These are phyloP conservation scores for Bassia scoparia DNA, from an alignment of 148 eudicot species.

Conservation along the genomic window DNA sequence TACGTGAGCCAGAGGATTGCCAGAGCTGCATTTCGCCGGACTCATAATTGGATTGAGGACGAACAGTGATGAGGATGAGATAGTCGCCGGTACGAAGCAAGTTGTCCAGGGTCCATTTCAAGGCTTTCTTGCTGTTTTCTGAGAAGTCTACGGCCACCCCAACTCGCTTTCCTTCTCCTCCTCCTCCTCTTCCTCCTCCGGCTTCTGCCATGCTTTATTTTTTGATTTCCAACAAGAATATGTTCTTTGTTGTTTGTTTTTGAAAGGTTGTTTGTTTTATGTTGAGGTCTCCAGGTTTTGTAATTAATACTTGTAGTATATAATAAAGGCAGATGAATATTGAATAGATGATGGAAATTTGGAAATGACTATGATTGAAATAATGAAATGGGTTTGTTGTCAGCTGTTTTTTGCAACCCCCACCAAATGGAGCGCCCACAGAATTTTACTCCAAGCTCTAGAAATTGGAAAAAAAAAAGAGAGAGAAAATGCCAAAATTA, in stretches of 20 bases:
- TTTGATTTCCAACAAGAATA: too few relatives aligned
- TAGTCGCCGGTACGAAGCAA: conserved; percentile 56
- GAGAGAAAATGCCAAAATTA: too few relatives aligned
- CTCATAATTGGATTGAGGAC: conserved; percentile 37
- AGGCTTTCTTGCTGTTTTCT: conserved; percentile 55
- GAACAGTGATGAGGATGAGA: conserved; percentile 51
- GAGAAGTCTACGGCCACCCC: conserved; percentile 85
- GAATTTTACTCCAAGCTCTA: too few relatives aligned
- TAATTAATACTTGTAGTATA: too few relatives aligned
- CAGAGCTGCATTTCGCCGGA: conserved; percentile 74
- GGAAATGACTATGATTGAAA: too few relatives aligned
- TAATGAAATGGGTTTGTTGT: too few relatives aligned
- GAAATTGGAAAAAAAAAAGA: too few relatives aligned
- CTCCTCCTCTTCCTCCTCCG: background rate
- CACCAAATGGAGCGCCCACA: too few relatives aligned
- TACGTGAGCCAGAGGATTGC: conserved; percentile 87
- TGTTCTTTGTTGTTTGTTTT: too few relatives aligned
- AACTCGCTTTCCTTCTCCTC: conserved; percentile 38
- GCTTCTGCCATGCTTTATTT: background rate
- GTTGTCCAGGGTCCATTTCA: conserved; percentile 71
- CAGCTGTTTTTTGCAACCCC: too few relatives aligned
- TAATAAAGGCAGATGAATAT: background rate
- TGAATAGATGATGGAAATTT: background rate
- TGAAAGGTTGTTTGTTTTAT: too few relatives aligned
- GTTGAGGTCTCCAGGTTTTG: too few relatives aligned